Conservation (phyloP, 2,329 filamentous ascomycete species). For the Fusarium sp. region DNA sequence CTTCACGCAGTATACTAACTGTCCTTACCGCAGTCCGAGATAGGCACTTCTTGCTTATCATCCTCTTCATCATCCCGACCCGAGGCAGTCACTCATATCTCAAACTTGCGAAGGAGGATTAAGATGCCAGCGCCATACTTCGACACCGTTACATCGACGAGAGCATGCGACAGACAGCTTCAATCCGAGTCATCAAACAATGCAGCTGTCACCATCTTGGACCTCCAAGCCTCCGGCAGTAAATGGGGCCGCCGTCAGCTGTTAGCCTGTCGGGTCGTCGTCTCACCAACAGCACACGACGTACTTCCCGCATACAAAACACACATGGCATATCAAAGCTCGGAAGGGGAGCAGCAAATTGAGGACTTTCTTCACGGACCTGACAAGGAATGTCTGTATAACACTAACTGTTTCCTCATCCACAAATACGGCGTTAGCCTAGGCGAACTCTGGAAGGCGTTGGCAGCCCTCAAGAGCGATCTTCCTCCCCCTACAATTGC, state of each 20-base stretch:
- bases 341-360: accelerated
- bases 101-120: too few relatives aligned
- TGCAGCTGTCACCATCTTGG: accelerated
- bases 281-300: not conserved
- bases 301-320: not conserved
- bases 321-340: accelerated
- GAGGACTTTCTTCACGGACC: accelerated
- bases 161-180: accelerated
- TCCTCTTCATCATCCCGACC: too few relatives aligned
- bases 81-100: too few relatives aligned
- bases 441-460: not conserved
- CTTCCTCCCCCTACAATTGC: not conserved
- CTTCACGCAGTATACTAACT: too few relatives aligned
- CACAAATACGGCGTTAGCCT: accelerated
- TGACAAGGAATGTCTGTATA: accelerated
- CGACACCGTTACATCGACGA: not conserved
- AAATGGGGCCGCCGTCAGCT: not conserved
- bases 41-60: too few relatives aligned
- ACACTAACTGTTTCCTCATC: not conserved
- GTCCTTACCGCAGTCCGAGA: too few relatives aligned
- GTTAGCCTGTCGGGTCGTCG: not conserved
- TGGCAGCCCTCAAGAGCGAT: not conserved
- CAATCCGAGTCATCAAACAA: not conserved
- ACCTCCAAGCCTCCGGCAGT: not conserved
- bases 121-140: not conserved